Evolutionary conservation across 148 eudicot species (phyloP).

Genomic region (Polygonum maritimum): DNA sequence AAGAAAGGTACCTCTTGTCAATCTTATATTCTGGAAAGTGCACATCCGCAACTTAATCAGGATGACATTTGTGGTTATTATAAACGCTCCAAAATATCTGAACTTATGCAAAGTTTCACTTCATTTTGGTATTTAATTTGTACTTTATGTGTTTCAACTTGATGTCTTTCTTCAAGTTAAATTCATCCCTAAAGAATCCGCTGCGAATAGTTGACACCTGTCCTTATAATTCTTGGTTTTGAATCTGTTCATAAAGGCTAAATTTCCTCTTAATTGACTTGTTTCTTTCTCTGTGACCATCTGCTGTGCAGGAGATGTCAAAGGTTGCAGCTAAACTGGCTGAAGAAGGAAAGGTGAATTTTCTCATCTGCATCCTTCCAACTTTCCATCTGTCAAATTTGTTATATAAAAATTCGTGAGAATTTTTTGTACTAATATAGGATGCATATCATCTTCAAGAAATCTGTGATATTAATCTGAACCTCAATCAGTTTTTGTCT

Average conservation of each 20-base stretch:
- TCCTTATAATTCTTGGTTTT: background rate
- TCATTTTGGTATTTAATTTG: background rate
- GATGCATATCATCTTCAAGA: background rate
- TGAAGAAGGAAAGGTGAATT: slow-evolving; percentile 85
- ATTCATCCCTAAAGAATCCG: background rate
- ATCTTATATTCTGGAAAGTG: background rate
- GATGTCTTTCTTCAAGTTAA: background rate
- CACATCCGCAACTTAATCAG: background rate
- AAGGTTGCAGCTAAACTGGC: slow-evolving; percentile 81
- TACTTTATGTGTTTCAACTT: background rate
- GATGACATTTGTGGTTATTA: background rate
- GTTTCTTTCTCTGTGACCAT: background rate
- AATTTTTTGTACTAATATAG: background rate
- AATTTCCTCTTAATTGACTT: background rate
- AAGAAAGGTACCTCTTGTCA: slow-evolving; percentile 56
- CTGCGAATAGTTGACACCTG: background rate
- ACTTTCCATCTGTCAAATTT: background rate
- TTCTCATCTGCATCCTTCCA: background rate
- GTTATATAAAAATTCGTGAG: background rate
- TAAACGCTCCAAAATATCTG: background rate
- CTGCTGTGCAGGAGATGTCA: slow-evolving; percentile 54
- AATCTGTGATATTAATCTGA: background rate
- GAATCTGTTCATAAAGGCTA: background rate
- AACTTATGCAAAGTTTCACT: background rate
- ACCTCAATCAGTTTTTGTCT: background rate